Conservation (phyloP, 2,329 filamentous ascomycete genomes). For the Verticillium klebahnii region DNA sequence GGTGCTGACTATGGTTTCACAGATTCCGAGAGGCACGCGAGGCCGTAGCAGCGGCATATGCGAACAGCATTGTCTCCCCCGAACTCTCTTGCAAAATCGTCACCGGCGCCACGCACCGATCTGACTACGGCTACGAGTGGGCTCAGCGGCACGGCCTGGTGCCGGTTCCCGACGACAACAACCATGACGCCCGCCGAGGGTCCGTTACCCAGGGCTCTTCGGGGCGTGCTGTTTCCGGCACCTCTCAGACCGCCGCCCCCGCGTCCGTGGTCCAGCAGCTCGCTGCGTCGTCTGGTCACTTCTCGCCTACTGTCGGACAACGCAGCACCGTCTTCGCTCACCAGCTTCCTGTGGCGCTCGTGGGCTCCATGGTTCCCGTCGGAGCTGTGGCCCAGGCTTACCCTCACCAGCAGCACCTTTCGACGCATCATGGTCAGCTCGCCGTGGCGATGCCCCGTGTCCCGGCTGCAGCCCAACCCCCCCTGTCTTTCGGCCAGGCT, state of each 20-base stretch:
- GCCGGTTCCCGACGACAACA: too few species aligned
- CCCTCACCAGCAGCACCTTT: too few species aligned
- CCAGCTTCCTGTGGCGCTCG: not conserved
- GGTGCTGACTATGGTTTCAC: not conserved
- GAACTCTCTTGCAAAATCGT: conserved; percentile 1
- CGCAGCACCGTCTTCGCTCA: not conserved
- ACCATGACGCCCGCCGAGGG: too few species aligned
- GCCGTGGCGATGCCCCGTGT: too few species aligned
- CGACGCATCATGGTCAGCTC: too few species aligned
- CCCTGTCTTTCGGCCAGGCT: not conserved
- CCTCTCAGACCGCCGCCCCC: not conserved
- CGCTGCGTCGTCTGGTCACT: not conserved
- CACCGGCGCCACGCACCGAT: conserved; percentile 1
- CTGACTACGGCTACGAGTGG: not conserved
- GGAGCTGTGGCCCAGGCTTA: too few species aligned
- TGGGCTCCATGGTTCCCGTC: not conserved
- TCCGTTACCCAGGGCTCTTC: not conserved
- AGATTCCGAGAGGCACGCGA: not conserved
- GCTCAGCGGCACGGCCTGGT: not conserved
- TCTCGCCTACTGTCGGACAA: not conserved
- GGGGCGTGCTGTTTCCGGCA: not conserved
- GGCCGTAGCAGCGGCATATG: not conserved
- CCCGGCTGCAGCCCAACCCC: too few species aligned
- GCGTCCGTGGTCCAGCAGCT: not conserved
- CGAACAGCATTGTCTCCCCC: not conserved